phyloP scores from a whole-genome alignment of 2,329 filamentous ascomycete genomes.

The Nemania serpens region DNA sequence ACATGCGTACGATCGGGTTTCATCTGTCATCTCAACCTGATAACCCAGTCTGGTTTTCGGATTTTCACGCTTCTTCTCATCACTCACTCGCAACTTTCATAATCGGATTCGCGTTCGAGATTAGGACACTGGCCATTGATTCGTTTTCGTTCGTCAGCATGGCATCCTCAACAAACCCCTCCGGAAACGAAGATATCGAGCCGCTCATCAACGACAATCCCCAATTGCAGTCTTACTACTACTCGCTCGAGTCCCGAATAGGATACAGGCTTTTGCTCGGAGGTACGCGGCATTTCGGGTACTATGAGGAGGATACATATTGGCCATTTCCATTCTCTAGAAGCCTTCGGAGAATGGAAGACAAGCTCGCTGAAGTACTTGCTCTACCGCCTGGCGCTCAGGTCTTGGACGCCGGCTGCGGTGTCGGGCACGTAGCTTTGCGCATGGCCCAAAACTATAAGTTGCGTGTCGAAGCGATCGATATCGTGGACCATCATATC shows the following conservation, averaged over 20 bases:
- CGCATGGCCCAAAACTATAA: slow-evolving; percentile 49
- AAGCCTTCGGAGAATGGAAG: slow-evolving; percentile 54
- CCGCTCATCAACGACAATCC: slow-evolving; percentile 46
- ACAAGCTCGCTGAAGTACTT: slow-evolving; percentile 49
- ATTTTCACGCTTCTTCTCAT: neutral
- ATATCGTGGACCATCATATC: slow-evolving; percentile 54
- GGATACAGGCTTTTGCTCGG: slow-evolving; percentile 51
- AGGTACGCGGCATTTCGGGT: slow-evolving; percentile 56
- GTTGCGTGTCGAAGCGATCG: slow-evolving; percentile 51
- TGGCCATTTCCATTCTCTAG: slow-evolving; percentile 54
- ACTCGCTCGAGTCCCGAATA: slow-evolving; percentile 50
- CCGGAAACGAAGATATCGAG: neutral
- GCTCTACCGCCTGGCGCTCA: slow-evolving; percentile 46
- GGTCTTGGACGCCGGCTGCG: slow-evolving; percentile 59
- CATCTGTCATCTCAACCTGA: neutral
- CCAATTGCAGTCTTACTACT: slow-evolving; percentile 51
- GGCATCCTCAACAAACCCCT: neutral
- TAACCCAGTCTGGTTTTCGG: neutral
- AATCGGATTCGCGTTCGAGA: neutral
- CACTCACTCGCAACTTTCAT: neutral
- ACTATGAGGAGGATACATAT: slow-evolving; percentile 50
- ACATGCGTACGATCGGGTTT: neutral
- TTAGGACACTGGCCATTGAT: neutral
- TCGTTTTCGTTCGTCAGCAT: neutral
- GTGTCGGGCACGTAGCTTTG: slow-evolving; percentile 55